Evolutionary conservation across 139 green algal genomes (phyloP).

Genomic region (Picochlorum sp.): DNA sequence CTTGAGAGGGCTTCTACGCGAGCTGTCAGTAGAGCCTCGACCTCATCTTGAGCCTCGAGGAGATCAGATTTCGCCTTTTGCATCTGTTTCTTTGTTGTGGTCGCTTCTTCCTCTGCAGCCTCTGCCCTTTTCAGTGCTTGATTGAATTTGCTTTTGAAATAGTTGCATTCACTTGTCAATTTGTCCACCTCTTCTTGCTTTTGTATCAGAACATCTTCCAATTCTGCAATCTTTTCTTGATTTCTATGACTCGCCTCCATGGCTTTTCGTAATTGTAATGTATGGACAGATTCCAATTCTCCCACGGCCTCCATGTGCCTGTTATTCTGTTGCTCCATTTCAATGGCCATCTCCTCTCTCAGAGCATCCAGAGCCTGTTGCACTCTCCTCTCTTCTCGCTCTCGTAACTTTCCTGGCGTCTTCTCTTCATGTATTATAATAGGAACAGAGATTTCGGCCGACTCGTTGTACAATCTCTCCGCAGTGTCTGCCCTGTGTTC

Average conservation of each 20-base stretch:
- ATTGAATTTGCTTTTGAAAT: not conserved
- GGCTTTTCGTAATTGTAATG: not conserved
- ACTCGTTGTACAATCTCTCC: not conserved
- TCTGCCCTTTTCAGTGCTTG: not conserved
- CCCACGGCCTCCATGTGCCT: not conserved
- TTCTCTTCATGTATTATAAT: not conserved
- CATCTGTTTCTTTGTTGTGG: not conserved
- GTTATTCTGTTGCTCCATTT: not conserved
- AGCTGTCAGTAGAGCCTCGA: constrained; percentile 7
- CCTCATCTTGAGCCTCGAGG: constrained; percentile 7
- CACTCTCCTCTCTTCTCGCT: not conserved
- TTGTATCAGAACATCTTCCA: not conserved
- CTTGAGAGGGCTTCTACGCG: not conserved
- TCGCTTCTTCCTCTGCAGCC: not conserved
- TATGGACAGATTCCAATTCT: no score
- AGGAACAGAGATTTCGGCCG: no score
- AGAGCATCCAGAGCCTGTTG: no score
- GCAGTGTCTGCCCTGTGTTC: not conserved
- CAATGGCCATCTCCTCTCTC: not conserved
- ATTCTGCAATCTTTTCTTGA: not conserved
- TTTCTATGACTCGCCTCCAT: not conserved
- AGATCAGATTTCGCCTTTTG: constrained; percentile 2
- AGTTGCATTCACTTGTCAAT: not conserved
- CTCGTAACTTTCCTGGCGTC: no score
- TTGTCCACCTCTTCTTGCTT: constrained; percentile 9